A percentile compares a stretch with the other conserved stretches of the same genome.
Evolutionary conservation across 2,329 filamentous ascomycete genomes (phyloP).

Genomic region (Ophiocordyceps camponoti-floridani): DNA sequence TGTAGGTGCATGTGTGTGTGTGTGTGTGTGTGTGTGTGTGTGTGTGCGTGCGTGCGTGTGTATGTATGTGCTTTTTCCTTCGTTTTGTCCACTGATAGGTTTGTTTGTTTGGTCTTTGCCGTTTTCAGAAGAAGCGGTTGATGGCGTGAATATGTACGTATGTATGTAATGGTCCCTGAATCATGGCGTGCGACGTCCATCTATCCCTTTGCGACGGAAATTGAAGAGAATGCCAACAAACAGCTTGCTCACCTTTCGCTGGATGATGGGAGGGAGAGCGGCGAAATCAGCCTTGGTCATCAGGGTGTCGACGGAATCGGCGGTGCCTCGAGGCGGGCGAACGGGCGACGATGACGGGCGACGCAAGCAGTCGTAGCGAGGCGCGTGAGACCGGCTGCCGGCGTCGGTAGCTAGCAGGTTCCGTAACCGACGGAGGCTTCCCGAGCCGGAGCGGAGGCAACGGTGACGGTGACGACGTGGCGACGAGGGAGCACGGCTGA

Average conservation of each 20-base stretch:
- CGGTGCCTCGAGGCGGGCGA: conserved; percentile 5
- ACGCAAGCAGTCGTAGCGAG: not conserved
- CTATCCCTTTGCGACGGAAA: not conserved
- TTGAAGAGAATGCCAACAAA: no score
- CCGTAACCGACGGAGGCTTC: not conserved
- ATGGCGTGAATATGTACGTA: no score
- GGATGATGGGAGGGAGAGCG: conserved; percentile 32
- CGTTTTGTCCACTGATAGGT: no score
- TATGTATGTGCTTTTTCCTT: not conserved
- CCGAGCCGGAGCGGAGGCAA: not conserved
- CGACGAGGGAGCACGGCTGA: no score
- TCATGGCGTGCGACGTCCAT: no score
- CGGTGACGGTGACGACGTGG: not conserved
- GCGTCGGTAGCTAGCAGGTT: conserved; percentile 1
- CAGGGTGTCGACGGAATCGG: conserved; percentile 5
- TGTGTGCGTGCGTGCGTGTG: not conserved
- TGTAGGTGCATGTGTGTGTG: not conserved
- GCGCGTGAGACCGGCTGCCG: conserved; percentile 1
- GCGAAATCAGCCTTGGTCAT: conserved; percentile 26
- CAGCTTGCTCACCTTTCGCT: conserved; percentile 30
- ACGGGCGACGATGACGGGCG: conserved; percentile 1
- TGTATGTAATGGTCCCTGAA: no score
- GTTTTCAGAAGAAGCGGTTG: no score
- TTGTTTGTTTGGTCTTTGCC: no score
- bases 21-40: not conserved